Base-by-base conservation (phyloP, 495 filamentous ascomycete genomes). In the Xylaria castorea region DNA sequence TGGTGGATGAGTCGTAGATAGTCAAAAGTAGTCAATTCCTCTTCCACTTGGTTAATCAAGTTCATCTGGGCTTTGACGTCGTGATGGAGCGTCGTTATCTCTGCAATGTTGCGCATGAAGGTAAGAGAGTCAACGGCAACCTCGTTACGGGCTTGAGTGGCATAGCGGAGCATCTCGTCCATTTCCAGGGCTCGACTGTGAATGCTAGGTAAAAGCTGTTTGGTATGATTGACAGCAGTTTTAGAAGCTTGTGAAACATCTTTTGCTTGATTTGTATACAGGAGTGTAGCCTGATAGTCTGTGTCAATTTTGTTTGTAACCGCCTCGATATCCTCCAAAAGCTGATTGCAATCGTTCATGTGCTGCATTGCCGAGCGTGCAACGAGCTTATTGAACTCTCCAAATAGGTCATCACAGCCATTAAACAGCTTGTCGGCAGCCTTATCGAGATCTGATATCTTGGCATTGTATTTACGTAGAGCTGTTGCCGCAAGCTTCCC, bases 241-340 rank as follows among this genome's bases (percentile, higher is more conserved):
- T 94, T 94, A 38, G 94, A 97, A 18, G 91, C 91, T 76, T 94
- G 93, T 9, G 89, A 88, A 53, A 94, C 84, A 44, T 93, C 91
- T 73, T 93, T 93, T 51, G 88, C 81, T 70, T 88, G 91, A 79
- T 87, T 89, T 1, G 90, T 84, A 61, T 94, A 89, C 7, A 87
- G 87, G 22, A 93, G 82, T 5, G 94, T 89, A 78, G 92, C 91
- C 74, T 97, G 92, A 77, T 92, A 93, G 78, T 98, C 97, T 1
- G 92, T 93, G 22, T 89, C 88, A 72, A 99, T 90, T 82, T 97
- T 98, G 76, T 87, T 93, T 20, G 90, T 89, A 68, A 98, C 84
- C 0, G 93, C 90, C 78, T 94, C 90, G 51, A 99, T 93, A 78
- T 98, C 97, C 63, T 95, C 89, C 65, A 95, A 79, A 20, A 98